phyloP scores from a whole-genome alignment of 768 basidiomycete genomes.

The Mycena sanguinolenta region DNA sequence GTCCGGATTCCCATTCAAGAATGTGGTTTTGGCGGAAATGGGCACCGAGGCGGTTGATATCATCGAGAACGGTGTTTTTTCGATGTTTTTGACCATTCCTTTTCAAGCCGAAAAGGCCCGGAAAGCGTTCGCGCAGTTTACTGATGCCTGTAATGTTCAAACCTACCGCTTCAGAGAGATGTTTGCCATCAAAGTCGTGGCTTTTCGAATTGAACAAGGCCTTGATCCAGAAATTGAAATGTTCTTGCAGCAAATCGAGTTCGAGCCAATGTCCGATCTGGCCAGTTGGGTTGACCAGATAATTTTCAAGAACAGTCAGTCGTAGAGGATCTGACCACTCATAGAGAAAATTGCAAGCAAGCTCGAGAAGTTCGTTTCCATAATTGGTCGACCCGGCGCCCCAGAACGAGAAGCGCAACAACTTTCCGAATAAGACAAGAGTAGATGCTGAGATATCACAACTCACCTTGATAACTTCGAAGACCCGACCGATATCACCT shows the following conservation, averaged over 20 bases:
- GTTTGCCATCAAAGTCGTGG: slow-evolving; percentile 23
- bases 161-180: slow-evolving; percentile 17
- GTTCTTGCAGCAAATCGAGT: slow-evolving; percentile 38
- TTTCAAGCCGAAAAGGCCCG: slow-evolving; percentile 18
- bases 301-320: slow-evolving; percentile 32
- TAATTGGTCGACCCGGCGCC: slow-evolving; percentile 37
- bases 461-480: too few species aligned
- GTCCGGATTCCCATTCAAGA: neutral
- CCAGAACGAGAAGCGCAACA: slow-evolving; percentile 33
- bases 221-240: slow-evolving; percentile 38
- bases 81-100: slow-evolving; percentile 3
- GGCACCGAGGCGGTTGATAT: slow-evolving; percentile 7
- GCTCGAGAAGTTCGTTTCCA: slow-evolving; percentile 38
- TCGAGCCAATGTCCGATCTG: slow-evolving; percentile 26
- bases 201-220: slow-evolving; percentile 25
- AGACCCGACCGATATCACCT: slow-evolving; percentile 27
- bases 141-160: slow-evolving; percentile 21
- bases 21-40: slow-evolving; percentile 18
- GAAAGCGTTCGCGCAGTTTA: slow-evolving; percentile 6
- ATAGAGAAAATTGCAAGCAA: slow-evolving; percentile 36
- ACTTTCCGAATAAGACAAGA: too few species aligned
- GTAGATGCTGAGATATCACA: too few species aligned
- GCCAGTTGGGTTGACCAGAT: slow-evolving; percentile 36
- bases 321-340: slow-evolving; percentile 27
- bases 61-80: neutral